Percentiles rank a stretch among this genome's conserved stretches.
Conservation (phyloP, 1,284 basidiomycete species). For the Leccinum pachyderme region DNA sequence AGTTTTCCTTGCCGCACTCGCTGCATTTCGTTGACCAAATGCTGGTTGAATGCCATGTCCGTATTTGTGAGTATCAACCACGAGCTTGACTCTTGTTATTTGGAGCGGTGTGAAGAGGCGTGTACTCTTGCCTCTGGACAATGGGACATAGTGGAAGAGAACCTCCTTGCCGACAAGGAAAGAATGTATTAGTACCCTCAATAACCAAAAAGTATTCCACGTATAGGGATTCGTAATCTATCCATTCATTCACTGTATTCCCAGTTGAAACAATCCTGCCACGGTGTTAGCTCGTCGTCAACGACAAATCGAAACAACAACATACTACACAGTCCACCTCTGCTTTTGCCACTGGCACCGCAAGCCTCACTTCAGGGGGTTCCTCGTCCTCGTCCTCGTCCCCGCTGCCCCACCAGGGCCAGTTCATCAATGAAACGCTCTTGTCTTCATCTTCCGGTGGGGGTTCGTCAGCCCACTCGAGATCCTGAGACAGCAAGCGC, state of each 20-base stretch:
- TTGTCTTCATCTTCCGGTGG: constrained; percentile 10
- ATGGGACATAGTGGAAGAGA: neutral
- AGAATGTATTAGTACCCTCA: neutral
- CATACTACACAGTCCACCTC: constrained; percentile 40
- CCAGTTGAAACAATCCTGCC: constrained; percentile 68
- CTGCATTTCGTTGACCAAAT: neutral
- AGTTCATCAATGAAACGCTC: constrained; percentile 1
- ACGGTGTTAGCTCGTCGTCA: neutral
- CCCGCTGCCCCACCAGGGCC: constrained; percentile 31
- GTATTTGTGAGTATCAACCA: neutral
- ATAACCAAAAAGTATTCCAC: neutral
- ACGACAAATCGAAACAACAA: neutral
- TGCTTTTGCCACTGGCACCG: constrained; percentile 45
- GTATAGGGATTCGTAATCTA: neutral
- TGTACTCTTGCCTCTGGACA: neutral
- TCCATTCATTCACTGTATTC: constrained; percentile 47
- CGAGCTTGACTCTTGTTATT: neutral
- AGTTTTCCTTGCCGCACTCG: neutral
- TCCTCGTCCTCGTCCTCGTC: constrained; percentile 21
- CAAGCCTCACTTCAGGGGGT: constrained; percentile 18
- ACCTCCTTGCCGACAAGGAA: neutral
- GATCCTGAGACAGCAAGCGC: constrained; percentile 68
- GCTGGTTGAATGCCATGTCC: neutral
- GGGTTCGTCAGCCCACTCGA: constrained; percentile 46
- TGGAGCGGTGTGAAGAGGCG: neutral